A percentile compares a stretch with the other conserved stretches of the same genome.
phyloP scores from a whole-genome alignment of 2,329 filamentous ascomycete genomes.

The Talaromyces rugulosus region DNA sequence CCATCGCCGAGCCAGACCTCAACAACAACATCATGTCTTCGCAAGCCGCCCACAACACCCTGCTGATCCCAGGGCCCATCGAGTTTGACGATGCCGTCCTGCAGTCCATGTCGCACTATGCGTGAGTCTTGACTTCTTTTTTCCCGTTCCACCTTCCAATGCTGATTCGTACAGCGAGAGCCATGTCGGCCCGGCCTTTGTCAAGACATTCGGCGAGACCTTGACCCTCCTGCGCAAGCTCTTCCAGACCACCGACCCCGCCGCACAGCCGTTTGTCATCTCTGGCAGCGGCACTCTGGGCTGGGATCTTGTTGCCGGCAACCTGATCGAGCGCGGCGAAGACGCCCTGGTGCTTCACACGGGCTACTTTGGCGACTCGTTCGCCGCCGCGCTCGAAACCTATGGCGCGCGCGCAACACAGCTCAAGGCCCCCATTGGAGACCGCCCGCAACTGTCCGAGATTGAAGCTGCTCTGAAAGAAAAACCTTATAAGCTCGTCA shows the following conservation, averaged over 20 bases:
- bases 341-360: slow-evolving; percentile 90
- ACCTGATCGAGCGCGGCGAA: slow-evolving; percentile 84
- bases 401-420: slow-evolving; percentile 90
- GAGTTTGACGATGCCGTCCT: slow-evolving; percentile 98
- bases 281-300: slow-evolving; percentile 92
- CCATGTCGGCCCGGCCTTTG: slow-evolving; percentile 85
- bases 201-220: slow-evolving; percentile 85
- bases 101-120: slow-evolving; percentile 90
- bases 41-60: slow-evolving; percentile 61
- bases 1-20: slow-evolving; percentile 15
- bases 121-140: too few species aligned
- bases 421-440: slow-evolving; percentile 82
- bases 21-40: slow-evolving; percentile 48
- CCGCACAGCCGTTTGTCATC: slow-evolving; percentile 86
- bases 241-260: slow-evolving; percentile 80
- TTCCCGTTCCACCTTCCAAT: too few species aligned
- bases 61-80: slow-evolving; percentile 95
- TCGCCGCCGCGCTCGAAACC: slow-evolving; percentile 84
- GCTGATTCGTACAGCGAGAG: slow-evolving; percentile 64
- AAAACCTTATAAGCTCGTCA: slow-evolving; percentile 91
- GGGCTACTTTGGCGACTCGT: slow-evolving; percentile 94
- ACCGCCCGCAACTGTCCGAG: slow-evolving; percentile 78
- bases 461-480: slow-evolving; percentile 83
- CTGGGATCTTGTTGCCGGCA: slow-evolving; percentile 95
- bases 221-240: slow-evolving; percentile 84